Percentiles rank a stretch among this genome's conserved stretches.
phyloP scores from a whole-genome alignment of 2,329 filamentous ascomycete species.

The Didymella lethalis region DNA sequence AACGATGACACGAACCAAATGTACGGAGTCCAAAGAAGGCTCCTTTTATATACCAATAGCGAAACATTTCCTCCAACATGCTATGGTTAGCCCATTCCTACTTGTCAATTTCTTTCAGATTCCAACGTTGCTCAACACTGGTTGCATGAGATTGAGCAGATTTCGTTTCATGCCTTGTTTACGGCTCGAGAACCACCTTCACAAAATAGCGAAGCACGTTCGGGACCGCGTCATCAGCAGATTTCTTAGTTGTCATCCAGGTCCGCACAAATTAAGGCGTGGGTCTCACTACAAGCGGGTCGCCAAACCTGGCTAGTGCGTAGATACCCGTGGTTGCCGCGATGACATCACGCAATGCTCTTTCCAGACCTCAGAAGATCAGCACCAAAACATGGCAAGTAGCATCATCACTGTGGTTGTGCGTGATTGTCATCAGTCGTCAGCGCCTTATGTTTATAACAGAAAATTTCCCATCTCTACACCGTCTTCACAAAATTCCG shows the following conservation, averaged over 20 bases:
- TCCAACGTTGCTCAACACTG: neutral
- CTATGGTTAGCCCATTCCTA: neutral
- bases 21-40: constrained; percentile 17
- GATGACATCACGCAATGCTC: constrained; percentile 20
- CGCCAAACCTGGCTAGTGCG: constrained; percentile 4
- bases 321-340: neutral
- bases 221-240: neutral
- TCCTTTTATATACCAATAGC: constrained; percentile 23
- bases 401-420: neutral
- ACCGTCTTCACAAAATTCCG: neutral
- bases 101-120: neutral
- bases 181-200: neutral
- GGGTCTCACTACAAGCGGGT: neutral
- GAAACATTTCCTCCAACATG: constrained; percentile 14
- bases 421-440: constrained; percentile 9
- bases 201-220: neutral
- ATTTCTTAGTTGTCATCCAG: neutral
- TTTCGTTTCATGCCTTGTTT: neutral
- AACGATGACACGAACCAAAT: constrained; percentile 24
- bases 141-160: neutral
- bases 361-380: constrained; percentile 13
- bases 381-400: constrained; percentile 18
- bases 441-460: constrained; percentile 4
- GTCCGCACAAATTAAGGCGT: neutral
- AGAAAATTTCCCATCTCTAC: neutral